phyloP scores from a whole-genome alignment of 305 asterid species.

The Solanum hybrid region DNA sequence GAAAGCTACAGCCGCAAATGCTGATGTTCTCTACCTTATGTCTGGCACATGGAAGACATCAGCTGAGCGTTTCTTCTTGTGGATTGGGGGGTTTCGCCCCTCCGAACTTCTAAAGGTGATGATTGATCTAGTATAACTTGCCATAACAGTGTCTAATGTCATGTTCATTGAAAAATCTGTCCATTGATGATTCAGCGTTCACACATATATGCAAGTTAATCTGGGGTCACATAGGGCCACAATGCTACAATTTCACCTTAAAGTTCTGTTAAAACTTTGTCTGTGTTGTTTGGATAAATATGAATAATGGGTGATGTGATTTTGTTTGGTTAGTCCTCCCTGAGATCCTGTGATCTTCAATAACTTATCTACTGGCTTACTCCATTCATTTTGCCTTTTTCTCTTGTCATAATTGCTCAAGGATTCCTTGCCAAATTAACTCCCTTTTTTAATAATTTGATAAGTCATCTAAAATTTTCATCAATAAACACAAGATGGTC shows the following conservation, averaged over 20 bases:
- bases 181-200: neutral
- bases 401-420: neutral
- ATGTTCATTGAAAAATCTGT: neutral
- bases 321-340: neutral
- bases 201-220: neutral
- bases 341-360: neutral
- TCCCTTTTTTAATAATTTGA: neutral
- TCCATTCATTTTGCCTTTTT: neutral
- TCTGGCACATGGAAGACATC: conserved; percentile 85
- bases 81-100: conserved; percentile 96
- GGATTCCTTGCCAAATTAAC: neutral
- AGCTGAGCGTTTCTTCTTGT: conserved; percentile 81
- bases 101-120: conserved; percentile 81
- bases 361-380: neutral
- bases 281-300: neutral
- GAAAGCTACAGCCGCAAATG: conserved; percentile 75
- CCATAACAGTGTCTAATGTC: neutral
- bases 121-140: neutral
- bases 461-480: neutral
- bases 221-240: neutral
- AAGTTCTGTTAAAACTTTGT: neutral
- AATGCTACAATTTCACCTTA: neutral
- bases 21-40: conserved; percentile 72
- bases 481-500: neutral
- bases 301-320: neutral